Percentiles rank a stretch among this genome's conserved stretches.
These are phyloP conservation scores for Aureobasidium sp. DNA, from an alignment of 2,329 filamentous ascomycete species.

Conservation along the genomic window DNA sequence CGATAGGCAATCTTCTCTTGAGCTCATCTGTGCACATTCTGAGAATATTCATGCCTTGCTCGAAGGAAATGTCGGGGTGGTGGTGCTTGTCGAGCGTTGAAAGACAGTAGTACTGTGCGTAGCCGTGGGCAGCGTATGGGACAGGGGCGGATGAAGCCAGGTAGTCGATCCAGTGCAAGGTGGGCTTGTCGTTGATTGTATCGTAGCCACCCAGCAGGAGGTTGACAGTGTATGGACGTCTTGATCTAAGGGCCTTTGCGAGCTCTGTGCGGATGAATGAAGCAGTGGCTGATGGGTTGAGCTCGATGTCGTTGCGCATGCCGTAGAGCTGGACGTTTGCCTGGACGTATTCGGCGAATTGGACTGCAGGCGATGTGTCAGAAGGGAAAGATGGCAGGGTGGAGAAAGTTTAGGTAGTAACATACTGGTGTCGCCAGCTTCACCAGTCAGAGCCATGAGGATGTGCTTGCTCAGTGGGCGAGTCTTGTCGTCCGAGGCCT, in stretches of 20 bases:
- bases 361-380: constrained; percentile 51
- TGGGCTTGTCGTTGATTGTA: constrained; percentile 82
- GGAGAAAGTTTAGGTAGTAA: constrained; percentile 10
- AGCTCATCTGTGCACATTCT: constrained; percentile 95
- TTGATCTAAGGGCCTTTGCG: constrained; percentile 79
- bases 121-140: constrained; percentile 94
- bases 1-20: constrained; percentile 92
- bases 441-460: constrained; percentile 88
- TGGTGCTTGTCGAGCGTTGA: constrained; percentile 98
- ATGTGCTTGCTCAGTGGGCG: constrained; percentile 87
- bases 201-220: constrained; percentile 90
- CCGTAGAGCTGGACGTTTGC: constrained; percentile 97
- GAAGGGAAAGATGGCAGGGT: neutral
- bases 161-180: constrained; percentile 96
- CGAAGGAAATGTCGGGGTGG: constrained; percentile 84
- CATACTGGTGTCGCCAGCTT: constrained; percentile 88
- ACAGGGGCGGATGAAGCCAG: constrained; percentile 80
- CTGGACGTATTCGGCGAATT: constrained; percentile 99
- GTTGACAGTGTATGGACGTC: constrained; percentile 95
- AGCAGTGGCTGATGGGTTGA: constrained; percentile 81
- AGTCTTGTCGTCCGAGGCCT: constrained; percentile 94
- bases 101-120: constrained; percentile 99
- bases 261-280: constrained; percentile 93
- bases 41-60: constrained; percentile 84
- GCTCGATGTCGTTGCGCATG: constrained; percentile 93